Conservation (phyloP, 1,284 basidiomycete species). For the Ceratobasidium sp. region DNA sequence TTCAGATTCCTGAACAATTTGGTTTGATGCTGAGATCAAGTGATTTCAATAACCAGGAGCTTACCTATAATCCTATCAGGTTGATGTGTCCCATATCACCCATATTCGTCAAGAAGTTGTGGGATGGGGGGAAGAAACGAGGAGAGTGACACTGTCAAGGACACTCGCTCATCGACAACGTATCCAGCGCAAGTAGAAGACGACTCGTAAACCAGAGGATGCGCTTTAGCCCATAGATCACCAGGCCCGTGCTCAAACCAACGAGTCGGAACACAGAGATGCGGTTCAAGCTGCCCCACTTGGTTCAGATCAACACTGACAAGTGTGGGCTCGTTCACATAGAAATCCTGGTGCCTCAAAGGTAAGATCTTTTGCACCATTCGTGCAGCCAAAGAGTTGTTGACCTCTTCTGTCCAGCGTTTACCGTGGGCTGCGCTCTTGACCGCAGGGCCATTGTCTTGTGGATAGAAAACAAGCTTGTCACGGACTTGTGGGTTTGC, state of each 20-base stretch:
- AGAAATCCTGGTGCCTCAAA: not conserved
- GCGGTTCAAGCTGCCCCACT: not conserved
- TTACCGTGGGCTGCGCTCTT: not conserved
- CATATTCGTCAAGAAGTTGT: no score
- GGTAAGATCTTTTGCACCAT: not conserved
- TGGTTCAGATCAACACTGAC: not conserved
- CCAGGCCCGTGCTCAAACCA: not conserved
- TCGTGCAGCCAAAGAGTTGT: not conserved
- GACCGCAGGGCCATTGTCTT: not conserved
- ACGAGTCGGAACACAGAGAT: not conserved
- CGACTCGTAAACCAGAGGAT: not conserved
- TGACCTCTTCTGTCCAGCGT: not conserved
- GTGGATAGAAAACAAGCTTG: not conserved
- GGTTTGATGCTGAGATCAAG: not conserved
- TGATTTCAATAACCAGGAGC: no score
- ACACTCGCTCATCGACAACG: not conserved
- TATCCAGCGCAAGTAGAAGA: not conserved
- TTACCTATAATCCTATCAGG: no score
- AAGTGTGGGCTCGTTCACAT: not conserved
- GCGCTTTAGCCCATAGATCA: conserved; percentile 2
- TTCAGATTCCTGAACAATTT: not conserved
- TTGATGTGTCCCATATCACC: no score
- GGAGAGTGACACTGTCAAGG: no score
- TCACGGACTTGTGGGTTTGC: not conserved
- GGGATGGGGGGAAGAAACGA: no score